A percentile compares a stretch with the other conserved stretches of the same genome.
Evolutionary conservation across 1,284 basidiomycete genomes (phyloP).

Genomic region (Rhodotorula sp.): DNA sequence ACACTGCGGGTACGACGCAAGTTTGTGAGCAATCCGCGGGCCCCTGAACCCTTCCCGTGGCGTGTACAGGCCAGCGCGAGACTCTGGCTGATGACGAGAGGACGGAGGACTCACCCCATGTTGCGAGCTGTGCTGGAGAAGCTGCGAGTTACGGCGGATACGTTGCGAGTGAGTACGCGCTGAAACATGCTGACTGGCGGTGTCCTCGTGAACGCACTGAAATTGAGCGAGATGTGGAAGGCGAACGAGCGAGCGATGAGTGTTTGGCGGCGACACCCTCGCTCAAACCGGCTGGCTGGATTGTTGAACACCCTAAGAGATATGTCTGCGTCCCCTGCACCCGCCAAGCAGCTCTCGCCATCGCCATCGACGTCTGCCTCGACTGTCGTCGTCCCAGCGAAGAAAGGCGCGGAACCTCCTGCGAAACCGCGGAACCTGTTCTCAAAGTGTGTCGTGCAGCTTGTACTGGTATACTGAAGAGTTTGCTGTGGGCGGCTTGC

Average conservation of each 20-base stretch:
- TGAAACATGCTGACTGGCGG: constrained; percentile 4
- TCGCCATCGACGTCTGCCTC: background rate
- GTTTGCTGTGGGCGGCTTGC: background rate
- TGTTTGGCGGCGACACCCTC: background rate
- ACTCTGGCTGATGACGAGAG: background rate
- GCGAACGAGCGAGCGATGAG: background rate
- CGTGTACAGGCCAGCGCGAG: background rate
- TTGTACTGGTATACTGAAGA: background rate
- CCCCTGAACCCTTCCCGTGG: background rate
- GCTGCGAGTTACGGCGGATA: constrained; percentile 4
- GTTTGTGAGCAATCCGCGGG: background rate
- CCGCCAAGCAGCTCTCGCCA: background rate
- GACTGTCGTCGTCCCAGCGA: background rate
- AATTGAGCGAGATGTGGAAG: background rate
- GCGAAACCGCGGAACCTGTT: constrained; percentile 30
- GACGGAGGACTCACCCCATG: constrained; percentile 21
- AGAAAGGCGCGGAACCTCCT: constrained; percentile 1
- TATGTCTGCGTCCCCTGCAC: constrained; percentile 4
- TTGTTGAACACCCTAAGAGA: background rate
- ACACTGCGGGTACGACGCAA: constrained; percentile 40
- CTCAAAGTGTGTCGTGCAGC: constrained; percentile 13
- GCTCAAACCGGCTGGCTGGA: background rate
- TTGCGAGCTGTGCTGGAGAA: constrained; percentile 19
- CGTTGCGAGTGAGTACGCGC: constrained; percentile 8
- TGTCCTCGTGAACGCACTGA: too few relatives aligned